These are phyloP conservation scores for Aspergillus sp. DNA, from an alignment of 2,329 filamentous ascomycete genomes.

Conservation along the genomic window DNA sequence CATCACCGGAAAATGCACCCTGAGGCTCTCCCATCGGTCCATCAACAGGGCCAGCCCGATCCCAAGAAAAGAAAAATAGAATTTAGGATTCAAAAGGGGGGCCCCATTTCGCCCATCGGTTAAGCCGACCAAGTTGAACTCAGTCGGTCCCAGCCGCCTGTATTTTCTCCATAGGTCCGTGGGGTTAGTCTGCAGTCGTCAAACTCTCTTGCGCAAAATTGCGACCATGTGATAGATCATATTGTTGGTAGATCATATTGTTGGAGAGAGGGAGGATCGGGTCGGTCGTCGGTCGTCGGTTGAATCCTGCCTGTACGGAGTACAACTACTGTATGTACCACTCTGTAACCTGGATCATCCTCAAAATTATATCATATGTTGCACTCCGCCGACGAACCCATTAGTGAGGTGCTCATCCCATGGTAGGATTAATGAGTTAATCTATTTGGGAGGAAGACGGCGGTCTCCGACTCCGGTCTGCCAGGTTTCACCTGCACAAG, in stretches of 20 bases:
- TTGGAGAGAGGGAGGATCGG: background rate
- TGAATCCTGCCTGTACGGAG: background rate
- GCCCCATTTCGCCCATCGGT: background rate
- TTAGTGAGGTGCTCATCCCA: constrained; percentile 5
- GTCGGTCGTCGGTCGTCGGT: background rate
- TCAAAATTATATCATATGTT: background rate
- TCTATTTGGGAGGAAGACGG: constrained; percentile 6
- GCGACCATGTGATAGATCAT: background rate
- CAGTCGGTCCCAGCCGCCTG: background rate
- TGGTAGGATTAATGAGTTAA: constrained; percentile 19
- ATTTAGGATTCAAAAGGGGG: background rate
- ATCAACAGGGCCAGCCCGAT: no score
- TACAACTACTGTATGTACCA: no score
- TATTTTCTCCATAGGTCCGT: background rate
- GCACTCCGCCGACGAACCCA: background rate
- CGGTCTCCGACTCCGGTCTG: background rate
- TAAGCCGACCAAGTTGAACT: background rate
- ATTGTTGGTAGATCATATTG: background rate
- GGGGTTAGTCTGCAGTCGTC: background rate
- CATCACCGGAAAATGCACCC: background rate
- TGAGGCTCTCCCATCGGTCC: background rate
- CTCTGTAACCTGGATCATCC: no score
- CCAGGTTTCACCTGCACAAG: background rate
- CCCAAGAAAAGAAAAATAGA: background rate
- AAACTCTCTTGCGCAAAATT: background rate